These are phyloP conservation scores for Fusarium robinianum DNA, from an alignment of 2,329 filamentous ascomycete genomes.

Conservation along the genomic window DNA sequence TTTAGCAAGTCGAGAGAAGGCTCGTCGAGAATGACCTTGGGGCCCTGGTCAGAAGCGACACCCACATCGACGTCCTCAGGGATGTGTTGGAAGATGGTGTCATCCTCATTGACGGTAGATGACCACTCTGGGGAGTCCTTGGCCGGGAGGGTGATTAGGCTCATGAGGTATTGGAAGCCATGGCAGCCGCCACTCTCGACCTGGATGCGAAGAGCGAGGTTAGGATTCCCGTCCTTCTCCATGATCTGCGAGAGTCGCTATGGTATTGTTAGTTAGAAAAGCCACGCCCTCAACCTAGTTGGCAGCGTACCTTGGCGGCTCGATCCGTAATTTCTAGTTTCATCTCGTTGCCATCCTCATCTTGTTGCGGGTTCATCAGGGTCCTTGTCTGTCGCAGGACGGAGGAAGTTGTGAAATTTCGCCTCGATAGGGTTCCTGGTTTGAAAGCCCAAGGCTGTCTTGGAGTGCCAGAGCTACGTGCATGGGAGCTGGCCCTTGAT, in stretches of 20 bases:
- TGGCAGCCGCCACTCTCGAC: conserved; percentile 96
- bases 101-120: conserved; percentile 66
- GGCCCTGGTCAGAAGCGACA: conserved; percentile 40
- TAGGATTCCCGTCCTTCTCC: conserved; percentile 70
- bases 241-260: conserved; percentile 80
- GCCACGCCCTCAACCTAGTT: not conserved
- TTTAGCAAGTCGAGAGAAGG: conserved; percentile 86
- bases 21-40: conserved; percentile 89
- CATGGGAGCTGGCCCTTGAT: not conserved
- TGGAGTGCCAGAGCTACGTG: not conserved
- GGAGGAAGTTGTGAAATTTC: conserved; percentile 46
- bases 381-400: conserved; percentile 50
- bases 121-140: conserved; percentile 42
- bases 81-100: conserved; percentile 81
- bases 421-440: conserved; percentile 11
- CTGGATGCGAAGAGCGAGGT: conserved; percentile 85
- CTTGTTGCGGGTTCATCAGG: conserved; percentile 72
- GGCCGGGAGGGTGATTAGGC: conserved; percentile 67
- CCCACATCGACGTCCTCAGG: conserved; percentile 48
- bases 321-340: conserved; percentile 80
- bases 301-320: conserved; percentile 70
- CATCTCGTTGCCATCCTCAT: conserved; percentile 86
- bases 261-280: conserved; percentile 19
- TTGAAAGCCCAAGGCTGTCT: conserved; percentile 6
- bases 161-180: conserved; percentile 97